These are phyloP conservation scores for Yarrowia sp. DNA, from an alignment of 805 yeast species.

Conservation along the genomic window DNA sequence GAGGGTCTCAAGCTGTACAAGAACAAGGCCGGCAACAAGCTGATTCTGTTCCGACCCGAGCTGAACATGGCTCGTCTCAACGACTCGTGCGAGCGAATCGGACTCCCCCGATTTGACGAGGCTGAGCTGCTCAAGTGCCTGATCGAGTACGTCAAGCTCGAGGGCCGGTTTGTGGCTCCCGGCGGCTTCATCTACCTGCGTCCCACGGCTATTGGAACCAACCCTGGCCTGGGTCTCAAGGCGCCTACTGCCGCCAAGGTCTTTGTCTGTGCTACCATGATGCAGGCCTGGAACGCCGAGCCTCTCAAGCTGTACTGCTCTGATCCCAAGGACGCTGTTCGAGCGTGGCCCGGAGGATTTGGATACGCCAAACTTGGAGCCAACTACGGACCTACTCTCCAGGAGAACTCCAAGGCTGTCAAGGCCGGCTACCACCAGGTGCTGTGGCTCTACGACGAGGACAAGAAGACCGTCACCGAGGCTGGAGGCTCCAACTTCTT, in stretches of 20 bases:
- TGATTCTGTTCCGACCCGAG: constrained; percentile 89
- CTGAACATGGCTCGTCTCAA: constrained; percentile 93
- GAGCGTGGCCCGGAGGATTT: constrained; percentile 99
- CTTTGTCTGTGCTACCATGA: constrained; percentile 68
- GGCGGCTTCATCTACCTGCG: constrained; percentile 93
- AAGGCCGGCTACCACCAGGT: constrained; percentile 92
- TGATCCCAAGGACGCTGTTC: constrained; percentile 97
- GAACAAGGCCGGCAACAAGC: constrained; percentile 57
- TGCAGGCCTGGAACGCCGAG: constrained; percentile 61
- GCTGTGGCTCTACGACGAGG: constrained; percentile 94
- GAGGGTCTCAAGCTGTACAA: constrained; percentile 96
- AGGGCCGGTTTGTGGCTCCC: constrained; percentile 78
- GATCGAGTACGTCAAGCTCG: constrained; percentile 76
- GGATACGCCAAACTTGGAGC: constrained; percentile 98
- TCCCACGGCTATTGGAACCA: constrained; percentile 95
- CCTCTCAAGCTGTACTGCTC: constrained; percentile 96
- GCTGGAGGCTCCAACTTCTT: constrained; percentile 98
- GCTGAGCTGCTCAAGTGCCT: constrained; percentile 78
- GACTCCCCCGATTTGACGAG: constrained; percentile 83
- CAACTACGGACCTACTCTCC: constrained; percentile 94
- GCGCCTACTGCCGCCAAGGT: constrained; percentile 84
- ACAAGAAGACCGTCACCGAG: constrained; percentile 79
- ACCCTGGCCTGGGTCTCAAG: constrained; percentile 85
- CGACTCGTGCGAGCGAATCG: constrained; percentile 84
- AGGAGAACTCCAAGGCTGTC: constrained; percentile 91